phyloP scores from a whole-genome alignment of 2,329 filamentous ascomycete genomes.

The Aspergillus candidus region DNA sequence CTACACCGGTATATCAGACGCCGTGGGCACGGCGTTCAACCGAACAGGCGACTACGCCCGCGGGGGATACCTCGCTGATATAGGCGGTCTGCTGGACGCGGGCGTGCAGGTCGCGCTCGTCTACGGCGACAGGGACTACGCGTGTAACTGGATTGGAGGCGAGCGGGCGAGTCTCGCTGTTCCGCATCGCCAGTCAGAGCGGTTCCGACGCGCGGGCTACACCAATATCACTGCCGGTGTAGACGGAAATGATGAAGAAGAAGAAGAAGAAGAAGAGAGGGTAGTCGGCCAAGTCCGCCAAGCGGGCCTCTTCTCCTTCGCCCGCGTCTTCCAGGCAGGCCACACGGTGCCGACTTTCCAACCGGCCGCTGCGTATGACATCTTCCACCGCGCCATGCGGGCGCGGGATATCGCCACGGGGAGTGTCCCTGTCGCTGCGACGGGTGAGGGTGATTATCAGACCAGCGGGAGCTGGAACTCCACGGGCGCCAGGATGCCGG shows the following conservation, averaged over 20 bases:
- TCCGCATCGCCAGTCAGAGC: conserved; percentile 33
- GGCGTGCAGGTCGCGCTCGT: conserved; percentile 49
- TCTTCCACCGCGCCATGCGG: conserved; percentile 1
- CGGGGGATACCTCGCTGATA: conserved; percentile 15
- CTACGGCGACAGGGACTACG: conserved; percentile 51
- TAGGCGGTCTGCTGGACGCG: conserved; percentile 44
- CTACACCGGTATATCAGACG: conserved; percentile 39
- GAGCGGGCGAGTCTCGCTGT: conserved; percentile 44
- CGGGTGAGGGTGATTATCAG: not conserved
- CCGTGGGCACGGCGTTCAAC: conserved; percentile 41
- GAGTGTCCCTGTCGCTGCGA: not conserved
- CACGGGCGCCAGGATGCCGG: too few species aligned
- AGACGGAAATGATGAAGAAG: conserved; percentile 3
- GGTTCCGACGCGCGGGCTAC: conserved; percentile 21
- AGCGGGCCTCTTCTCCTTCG: conserved; percentile 29
- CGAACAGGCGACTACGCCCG: conserved; percentile 36
- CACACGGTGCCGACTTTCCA: conserved; percentile 49
- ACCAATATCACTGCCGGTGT: conserved; percentile 20
- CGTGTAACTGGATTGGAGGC: conserved; percentile 50
- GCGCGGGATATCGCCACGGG: conserved; percentile 1
- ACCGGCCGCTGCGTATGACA: conserved; percentile 18
- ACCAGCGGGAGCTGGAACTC: not conserved
- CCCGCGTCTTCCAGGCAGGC: conserved; percentile 40
- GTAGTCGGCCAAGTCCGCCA: conserved; percentile 27
- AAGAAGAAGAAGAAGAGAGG: too few species aligned